Evolutionary conservation across 1,284 basidiomycete genomes (phyloP).

Genomic region (Leccinum insigne): DNA sequence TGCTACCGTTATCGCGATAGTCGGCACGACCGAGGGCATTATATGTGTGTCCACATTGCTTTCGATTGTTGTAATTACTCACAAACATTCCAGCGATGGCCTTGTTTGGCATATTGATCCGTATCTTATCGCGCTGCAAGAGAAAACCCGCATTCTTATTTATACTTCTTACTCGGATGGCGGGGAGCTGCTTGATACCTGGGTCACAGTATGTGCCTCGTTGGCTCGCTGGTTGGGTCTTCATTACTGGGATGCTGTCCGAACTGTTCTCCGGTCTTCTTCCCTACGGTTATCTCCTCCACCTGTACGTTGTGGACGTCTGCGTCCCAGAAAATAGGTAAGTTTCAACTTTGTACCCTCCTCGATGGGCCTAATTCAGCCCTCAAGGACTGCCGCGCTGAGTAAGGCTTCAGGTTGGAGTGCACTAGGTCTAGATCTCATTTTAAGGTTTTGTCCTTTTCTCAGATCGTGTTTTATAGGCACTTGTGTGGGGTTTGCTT

Average conservation of each 20-base stretch:
- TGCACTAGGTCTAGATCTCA: conserved; percentile 22
- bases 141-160: conserved; percentile 33
- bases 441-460: not conserved
- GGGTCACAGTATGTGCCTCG: conserved; percentile 17
- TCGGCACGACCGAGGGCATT: conserved; percentile 17
- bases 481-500: conserved; percentile 24
- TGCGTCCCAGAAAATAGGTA: conserved; percentile 31
- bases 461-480: conserved; percentile 20
- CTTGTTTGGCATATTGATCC: conserved; percentile 23
- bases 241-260: conserved; percentile 21
- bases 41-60: conserved; percentile 20
- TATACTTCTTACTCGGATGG: conserved; percentile 15
- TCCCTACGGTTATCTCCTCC: conserved; percentile 23
- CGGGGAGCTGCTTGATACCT: conserved; percentile 21
- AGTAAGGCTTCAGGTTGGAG: conserved; percentile 33
- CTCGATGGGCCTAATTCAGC: not conserved
- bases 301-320: conserved; percentile 33
- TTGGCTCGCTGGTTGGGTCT: conserved; percentile 14
- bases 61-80: not conserved
- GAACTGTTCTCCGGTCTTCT: conserved; percentile 15
- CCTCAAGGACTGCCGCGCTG: conserved; percentile 29
- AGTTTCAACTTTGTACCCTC: not conserved
- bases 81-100: conserved; percentile 18
- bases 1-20: conserved; percentile 17
- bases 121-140: conserved; percentile 30